phyloP scores from a whole-genome alignment of 139 green algal species.

The Micractinium sp. region DNA sequence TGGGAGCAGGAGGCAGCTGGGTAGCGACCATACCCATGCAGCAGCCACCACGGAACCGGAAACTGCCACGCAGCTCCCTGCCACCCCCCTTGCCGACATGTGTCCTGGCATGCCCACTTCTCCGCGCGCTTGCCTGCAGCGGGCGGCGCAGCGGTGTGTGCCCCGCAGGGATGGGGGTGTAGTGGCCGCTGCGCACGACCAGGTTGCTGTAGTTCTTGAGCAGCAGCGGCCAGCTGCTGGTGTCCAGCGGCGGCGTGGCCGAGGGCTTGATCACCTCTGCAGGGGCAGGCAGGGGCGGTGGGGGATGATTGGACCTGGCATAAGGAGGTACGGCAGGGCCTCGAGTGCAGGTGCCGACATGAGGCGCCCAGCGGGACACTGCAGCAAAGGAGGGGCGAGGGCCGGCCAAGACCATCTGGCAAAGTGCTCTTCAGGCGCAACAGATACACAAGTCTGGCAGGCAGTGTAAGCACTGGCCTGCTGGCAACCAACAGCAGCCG shows the following conservation, averaged over 20 bases:
- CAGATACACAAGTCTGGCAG: no score
- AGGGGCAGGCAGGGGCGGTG: not conserved
- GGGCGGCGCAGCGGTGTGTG: conserved; percentile 89
- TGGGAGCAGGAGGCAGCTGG: not conserved
- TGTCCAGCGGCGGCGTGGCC: conserved; percentile 84
- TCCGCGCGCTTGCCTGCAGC: conserved; percentile 44
- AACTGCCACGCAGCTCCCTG: not conserved
- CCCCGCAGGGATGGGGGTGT: conserved; percentile 96
- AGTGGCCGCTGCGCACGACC: conserved; percentile 96
- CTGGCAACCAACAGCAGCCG: no score
- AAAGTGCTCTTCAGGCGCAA: not conserved
- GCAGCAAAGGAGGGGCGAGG: not conserved
- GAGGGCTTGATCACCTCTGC: conserved; percentile 43
- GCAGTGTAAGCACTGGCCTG: no score
- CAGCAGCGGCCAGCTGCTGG: conserved; percentile 94
- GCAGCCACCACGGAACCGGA: not conserved
- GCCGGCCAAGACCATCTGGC: not conserved
- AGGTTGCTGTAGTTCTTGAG: conserved; percentile 97
- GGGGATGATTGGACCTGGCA: no score
- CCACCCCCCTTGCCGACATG: no score
- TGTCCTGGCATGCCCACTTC: not conserved
- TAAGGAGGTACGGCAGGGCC: not conserved
- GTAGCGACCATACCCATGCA: not conserved
- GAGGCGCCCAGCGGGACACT: not conserved
- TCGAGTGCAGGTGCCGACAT: no score